phyloP scores from a whole-genome alignment of 2,329 filamentous ascomycete species.

The Paraphaeosphaeria minitans region DNA sequence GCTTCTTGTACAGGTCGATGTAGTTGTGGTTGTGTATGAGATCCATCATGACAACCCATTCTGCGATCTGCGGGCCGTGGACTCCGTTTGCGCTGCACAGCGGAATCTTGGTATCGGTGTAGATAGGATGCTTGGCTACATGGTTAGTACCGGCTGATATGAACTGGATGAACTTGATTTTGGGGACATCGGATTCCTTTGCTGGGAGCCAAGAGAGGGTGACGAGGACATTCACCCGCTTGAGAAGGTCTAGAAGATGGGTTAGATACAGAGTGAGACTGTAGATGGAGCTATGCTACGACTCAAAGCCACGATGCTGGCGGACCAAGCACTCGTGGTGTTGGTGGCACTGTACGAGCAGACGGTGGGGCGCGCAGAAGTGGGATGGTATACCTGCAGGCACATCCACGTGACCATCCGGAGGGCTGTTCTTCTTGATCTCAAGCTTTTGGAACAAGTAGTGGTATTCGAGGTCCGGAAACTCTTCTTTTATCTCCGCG shows the following conservation, averaged over 20 bases:
- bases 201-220: constrained; percentile 56
- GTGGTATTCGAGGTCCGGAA: constrained; percentile 38
- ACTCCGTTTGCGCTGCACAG: constrained; percentile 62
- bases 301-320: constrained; percentile 15
- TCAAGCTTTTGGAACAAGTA: constrained; percentile 37
- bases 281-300: constrained; percentile 11
- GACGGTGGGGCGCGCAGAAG: not conserved
- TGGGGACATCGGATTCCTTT: constrained; percentile 41
- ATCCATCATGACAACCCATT: constrained; percentile 69
- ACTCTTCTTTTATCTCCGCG: constrained; percentile 34
- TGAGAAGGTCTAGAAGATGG: constrained; percentile 42
- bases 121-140: constrained; percentile 58
- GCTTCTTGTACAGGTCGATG: constrained; percentile 60
- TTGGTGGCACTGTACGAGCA: not conserved
- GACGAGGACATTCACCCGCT: constrained; percentile 53
- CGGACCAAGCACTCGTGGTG: not conserved
- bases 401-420: constrained; percentile 48
- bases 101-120: constrained; percentile 57
- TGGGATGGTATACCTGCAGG: constrained; percentile 45
- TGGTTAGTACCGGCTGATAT: constrained; percentile 64
- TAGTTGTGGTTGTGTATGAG: constrained; percentile 63
- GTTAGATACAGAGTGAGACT: constrained; percentile 2
- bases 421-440: constrained; percentile 35
- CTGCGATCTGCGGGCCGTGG: constrained; percentile 68
- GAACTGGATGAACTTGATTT: constrained; percentile 59